phyloP scores from a whole-genome alignment of 768 basidiomycete genomes.

The Trametes meyenii region DNA sequence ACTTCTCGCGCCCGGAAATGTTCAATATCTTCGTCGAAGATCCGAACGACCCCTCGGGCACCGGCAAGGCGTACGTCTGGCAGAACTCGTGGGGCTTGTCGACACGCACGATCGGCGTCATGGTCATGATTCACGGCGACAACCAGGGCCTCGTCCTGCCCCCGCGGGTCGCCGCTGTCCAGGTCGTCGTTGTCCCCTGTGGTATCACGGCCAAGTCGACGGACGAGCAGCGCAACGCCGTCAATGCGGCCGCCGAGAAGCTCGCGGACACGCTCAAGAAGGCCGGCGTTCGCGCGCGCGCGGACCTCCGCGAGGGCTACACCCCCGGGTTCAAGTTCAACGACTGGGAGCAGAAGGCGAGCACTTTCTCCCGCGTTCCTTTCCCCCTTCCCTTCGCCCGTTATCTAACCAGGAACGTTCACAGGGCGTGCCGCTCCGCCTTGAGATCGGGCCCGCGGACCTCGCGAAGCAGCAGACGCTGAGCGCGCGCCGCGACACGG shows the following conservation, averaged over 20 bases:
- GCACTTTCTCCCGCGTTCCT: slow-evolving; percentile 10
- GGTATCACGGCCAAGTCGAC: slow-evolving; percentile 88
- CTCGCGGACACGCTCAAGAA: slow-evolving; percentile 75
- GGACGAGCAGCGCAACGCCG: slow-evolving; percentile 64
- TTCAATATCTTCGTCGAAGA: slow-evolving; percentile 98
- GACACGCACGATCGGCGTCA: slow-evolving; percentile 95
- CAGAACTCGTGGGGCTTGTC: slow-evolving; percentile 99
- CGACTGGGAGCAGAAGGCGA: slow-evolving; percentile 97
- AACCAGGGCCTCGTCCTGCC: slow-evolving; percentile 97
- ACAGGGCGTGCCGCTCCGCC: slow-evolving; percentile 94
- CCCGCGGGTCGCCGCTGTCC: slow-evolving; percentile 92
- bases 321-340: slow-evolving; percentile 99
- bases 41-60: slow-evolving; percentile 70
- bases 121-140: slow-evolving; percentile 99
- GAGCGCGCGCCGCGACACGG: slow-evolving; percentile 81
- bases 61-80: slow-evolving; percentile 85
- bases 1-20: slow-evolving; percentile 96
- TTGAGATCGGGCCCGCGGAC: slow-evolving; percentile 96
- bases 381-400: background rate
- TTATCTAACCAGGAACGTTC: background rate
- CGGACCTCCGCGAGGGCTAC: slow-evolving; percentile 92
- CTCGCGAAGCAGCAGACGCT: slow-evolving; percentile 80
- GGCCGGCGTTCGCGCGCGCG: slow-evolving; percentile 79
- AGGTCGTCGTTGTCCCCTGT: slow-evolving; percentile 90
- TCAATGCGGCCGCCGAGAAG: slow-evolving; percentile 78